A percentile compares a stretch with the other conserved stretches of the same genome.
Evolutionary conservation across 179 eudicot species (phyloP).

Genomic region (Beta lomatogona): DNA sequence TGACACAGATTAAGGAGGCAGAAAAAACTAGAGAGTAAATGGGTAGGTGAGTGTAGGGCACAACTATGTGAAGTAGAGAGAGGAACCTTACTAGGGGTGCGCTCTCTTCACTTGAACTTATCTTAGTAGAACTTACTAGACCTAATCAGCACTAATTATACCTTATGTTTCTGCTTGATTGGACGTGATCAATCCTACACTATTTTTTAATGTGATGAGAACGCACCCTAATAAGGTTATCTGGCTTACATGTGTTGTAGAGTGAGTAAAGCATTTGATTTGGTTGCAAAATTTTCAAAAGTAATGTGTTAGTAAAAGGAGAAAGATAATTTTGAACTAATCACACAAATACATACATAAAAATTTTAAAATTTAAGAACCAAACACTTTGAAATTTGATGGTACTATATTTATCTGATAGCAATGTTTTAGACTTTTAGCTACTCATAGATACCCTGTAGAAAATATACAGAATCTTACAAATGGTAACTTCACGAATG

Average conservation of each 20-base stretch:
- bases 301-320: not conserved
- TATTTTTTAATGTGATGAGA: too few species aligned
- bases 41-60: too few species aligned
- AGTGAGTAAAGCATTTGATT: not conserved
- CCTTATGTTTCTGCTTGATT: too few species aligned
- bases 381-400: not conserved
- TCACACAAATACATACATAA: not conserved
- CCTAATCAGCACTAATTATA: too few species aligned
- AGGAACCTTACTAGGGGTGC: not conserved
- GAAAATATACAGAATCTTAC: not conserved
- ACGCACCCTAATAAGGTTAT: too few species aligned
- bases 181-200: too few species aligned
- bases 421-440: not conserved
- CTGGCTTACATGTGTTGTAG: too few species aligned
- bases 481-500: constrained; percentile 17
- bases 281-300: not conserved
- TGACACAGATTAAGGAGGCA: too few species aligned
- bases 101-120: too few species aligned
- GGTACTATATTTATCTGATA: too few species aligned
- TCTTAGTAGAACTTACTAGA: too few species aligned
- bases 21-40: too few species aligned
- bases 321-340: not conserved
- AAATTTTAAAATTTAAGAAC: not conserved
- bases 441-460: not conserved
- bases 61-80: not conserved